Conservation (phyloP, 306 rosid species). For the Senna tora region DNA sequence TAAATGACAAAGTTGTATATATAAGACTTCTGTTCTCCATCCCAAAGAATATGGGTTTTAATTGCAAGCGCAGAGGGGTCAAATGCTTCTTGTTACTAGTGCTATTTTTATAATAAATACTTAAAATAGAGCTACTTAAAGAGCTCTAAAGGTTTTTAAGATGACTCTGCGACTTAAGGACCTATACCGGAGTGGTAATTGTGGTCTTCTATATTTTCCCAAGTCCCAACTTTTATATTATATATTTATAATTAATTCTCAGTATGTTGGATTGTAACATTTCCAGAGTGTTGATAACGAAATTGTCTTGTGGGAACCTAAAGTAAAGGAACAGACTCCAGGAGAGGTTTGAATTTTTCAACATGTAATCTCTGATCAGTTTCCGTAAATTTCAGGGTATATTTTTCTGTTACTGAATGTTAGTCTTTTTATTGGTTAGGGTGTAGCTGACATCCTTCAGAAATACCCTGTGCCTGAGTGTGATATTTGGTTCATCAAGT, state of each 20-base stretch:
- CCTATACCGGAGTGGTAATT: conserved; percentile 10
- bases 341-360: conserved; percentile 70
- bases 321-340: conserved; percentile 92
- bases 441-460: conserved; percentile 87
- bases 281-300: conserved; percentile 94
- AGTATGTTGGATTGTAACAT: conserved; percentile 24
- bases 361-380: conserved; percentile 10
- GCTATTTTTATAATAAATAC: neutral
- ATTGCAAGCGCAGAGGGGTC: conserved; percentile 9
- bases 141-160: neutral
- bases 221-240: neutral
- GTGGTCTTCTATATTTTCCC: conserved; percentile 9
- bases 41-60: conserved; percentile 6
- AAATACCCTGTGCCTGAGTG: conserved; percentile 96
- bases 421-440: conserved; percentile 50
- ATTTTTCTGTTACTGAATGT: conserved; percentile 8
- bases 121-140: neutral
- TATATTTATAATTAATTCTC: conserved; percentile 28
- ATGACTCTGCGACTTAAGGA: conserved; percentile 19
- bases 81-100: neutral
- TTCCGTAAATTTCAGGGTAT: conserved; percentile 7
- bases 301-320: conserved; percentile 94
- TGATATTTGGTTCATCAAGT: conserved; percentile 98
- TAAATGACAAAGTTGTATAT: neutral
- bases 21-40: neutral